Percentiles rank a stretch among this genome's conserved stretches.
These are phyloP conservation scores for Colletotrichum brevisporum DNA, from an alignment of 2,329 filamentous ascomycete genomes.

Conservation along the genomic window DNA sequence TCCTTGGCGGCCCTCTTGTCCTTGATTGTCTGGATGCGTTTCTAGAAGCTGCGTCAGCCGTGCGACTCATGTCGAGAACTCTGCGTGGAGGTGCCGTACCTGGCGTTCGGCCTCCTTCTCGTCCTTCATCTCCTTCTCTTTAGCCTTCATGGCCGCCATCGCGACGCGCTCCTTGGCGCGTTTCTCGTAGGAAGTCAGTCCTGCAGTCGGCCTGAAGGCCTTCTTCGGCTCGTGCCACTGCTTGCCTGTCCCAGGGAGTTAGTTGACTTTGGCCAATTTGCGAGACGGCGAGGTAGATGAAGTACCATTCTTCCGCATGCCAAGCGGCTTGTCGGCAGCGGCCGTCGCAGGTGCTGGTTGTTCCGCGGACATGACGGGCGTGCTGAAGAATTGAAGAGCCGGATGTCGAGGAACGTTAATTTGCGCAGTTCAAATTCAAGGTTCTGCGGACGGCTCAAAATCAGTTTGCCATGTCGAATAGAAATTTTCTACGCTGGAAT, in stretches of 20 bases:
- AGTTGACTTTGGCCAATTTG: constrained; percentile 3
- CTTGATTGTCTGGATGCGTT: constrained; percentile 83
- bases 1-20: constrained; percentile 91
- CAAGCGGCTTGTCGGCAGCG: constrained; percentile 61
- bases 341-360: constrained; percentile 50
- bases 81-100: constrained; percentile 62
- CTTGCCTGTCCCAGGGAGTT: constrained; percentile 75
- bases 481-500: constrained; percentile 33
- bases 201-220: constrained; percentile 86
- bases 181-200: constrained; percentile 84
- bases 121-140: constrained; percentile 95
- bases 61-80: constrained; percentile 14
- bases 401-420: constrained; percentile 34
- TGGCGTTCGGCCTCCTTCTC: constrained; percentile 93
- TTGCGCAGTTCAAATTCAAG: constrained; percentile 31
- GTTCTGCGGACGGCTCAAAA: constrained; percentile 22
- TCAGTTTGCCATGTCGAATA: constrained; percentile 20
- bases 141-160: constrained; percentile 85
- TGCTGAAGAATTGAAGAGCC: constrained; percentile 30
- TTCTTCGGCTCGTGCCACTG: constrained; percentile 91
- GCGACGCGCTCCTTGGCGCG: constrained; percentile 79
- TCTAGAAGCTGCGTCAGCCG: constrained; percentile 61
- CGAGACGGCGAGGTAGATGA: constrained; percentile 25
- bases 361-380: constrained; percentile 59
- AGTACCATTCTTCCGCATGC: constrained; percentile 88